Conservation (phyloP, 352 stramenopile species). For the Globisporangium nagaii region DNA sequence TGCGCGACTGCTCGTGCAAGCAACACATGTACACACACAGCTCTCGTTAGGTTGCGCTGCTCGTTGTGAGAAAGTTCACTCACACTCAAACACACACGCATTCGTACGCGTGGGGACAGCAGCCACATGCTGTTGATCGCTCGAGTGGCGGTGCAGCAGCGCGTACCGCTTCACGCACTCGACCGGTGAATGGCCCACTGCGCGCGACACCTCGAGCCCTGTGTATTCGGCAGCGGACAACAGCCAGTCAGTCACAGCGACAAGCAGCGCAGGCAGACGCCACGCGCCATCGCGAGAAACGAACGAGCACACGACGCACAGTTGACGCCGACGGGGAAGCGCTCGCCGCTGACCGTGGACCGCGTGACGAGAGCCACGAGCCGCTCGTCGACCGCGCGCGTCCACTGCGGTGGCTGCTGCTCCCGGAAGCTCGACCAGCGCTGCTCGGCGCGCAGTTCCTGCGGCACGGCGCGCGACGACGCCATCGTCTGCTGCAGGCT, state of each 20-base stretch:
- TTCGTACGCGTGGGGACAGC: neutral
- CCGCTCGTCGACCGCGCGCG: conserved; percentile 42
- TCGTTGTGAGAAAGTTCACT: too few species aligned
- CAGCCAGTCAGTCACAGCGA: neutral
- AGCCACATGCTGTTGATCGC: neutral
- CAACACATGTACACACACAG: neutral
- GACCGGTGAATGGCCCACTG: conserved; percentile 51
- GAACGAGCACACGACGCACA: conserved; percentile 31
- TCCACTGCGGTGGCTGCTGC: conserved; percentile 30
- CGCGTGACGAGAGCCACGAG: conserved; percentile 58
- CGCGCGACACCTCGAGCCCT: conserved; percentile 69
- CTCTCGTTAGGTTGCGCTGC: too few species aligned
- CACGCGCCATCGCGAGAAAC: neutral
- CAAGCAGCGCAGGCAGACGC: neutral
- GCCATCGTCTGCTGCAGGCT: neutral
- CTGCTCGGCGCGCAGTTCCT: conserved; percentile 55
- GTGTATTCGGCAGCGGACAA: too few species aligned
- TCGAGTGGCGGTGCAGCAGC: conserved; percentile 33
- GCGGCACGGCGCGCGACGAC: conserved; percentile 9
- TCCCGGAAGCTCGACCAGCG: conserved; percentile 62
- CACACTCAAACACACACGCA: too few species aligned
- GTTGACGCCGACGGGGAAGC: conserved; percentile 80
- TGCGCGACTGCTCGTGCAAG: neutral
- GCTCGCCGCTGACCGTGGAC: conserved; percentile 64
- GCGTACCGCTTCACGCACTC: conserved; percentile 83